Base-by-base conservation (phyloP, 768 basidiomycete genomes). In the Lactarius deliciosus region DNA sequence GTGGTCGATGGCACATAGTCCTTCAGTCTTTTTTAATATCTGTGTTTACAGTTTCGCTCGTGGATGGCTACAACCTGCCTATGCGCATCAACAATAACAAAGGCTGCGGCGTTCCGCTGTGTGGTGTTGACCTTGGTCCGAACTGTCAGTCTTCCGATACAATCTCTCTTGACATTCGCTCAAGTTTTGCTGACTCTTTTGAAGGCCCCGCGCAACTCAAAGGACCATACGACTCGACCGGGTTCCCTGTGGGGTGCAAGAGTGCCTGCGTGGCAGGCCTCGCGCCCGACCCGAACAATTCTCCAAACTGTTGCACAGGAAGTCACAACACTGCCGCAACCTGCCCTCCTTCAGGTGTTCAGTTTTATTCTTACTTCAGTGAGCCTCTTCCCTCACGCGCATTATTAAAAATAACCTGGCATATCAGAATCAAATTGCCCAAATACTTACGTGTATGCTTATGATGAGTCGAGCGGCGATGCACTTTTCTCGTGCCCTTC, bases 221-320 rank as follows among this genome's bases (percentile, higher is more conserved):
- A 54, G 77, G 78, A 3, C 79, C 77, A 5, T 78, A 71, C 69
- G 76, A 80, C 70, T 71, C 73, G 43, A 70, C 73, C 38, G 73
- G 78, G 61, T 76, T 75, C 72, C 74, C 77, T 55, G 79, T 79
- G 2, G 81, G 81, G 38, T 82, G 81, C 75, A 79, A 78, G 71
- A 78, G 75, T 61, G 81, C 80, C 6, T 83, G 81, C 70, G 59
- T 67, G 22, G 79, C 79, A 9, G 43, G 79, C 57, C 72, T 82
- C 34, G 74, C 75, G 64, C 79, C 38, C 38, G 38, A 40, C 38
- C 38, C 38, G 38, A 40, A 40, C 38, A 40, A 40, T 15, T 40
- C 38, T 77, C 5, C 80, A 5, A 86, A 88, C 72, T 89, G 88
- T 75, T 90, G 88, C 77, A 82, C 82, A 18, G 38, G 38, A 16